These are phyloP conservation scores for Neoscytalidium dimidiatum DNA, from an alignment of 2,329 filamentous ascomycete genomes.

Conservation along the genomic window DNA sequence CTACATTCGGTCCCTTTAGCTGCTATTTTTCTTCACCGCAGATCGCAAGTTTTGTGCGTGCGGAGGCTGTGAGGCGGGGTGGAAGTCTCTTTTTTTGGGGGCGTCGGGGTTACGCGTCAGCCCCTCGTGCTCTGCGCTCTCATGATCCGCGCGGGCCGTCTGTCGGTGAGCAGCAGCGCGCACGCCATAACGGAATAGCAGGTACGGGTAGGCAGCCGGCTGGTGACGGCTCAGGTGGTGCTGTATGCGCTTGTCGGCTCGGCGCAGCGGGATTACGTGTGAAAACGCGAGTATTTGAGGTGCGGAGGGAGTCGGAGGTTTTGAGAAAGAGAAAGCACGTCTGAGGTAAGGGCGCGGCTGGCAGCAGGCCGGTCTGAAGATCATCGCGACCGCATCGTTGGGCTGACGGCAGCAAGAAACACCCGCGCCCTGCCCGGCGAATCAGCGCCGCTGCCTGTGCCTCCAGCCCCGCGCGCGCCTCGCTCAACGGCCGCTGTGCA, in stretches of 20 bases:
- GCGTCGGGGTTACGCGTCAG: too few species aligned
- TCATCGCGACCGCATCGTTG: neutral
- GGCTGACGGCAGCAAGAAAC: neutral
- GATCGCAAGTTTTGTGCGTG: neutral
- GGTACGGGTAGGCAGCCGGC: too few species aligned
- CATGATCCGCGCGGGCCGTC: neutral
- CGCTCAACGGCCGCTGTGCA: neutral
- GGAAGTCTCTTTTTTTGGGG: neutral
- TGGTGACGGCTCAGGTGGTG: too few species aligned
- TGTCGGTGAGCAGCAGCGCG: constrained; percentile 4
- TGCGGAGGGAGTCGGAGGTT: neutral
- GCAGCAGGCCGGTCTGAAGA: neutral
- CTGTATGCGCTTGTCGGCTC: too few species aligned
- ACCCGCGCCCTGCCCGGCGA: neutral
- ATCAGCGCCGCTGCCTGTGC: neutral
- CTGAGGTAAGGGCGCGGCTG: neutral
- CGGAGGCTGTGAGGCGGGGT: neutral
- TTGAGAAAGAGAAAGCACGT: neutral
- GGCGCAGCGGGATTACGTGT: too few species aligned
- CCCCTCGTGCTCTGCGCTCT: neutral
- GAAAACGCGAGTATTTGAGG: neutral
- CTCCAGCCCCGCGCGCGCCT: neutral
- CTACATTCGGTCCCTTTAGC: neutral
- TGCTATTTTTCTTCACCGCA: neutral
- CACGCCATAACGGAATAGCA: too few species aligned